A percentile compares a stretch with the other conserved stretches of the same genome.
These are phyloP conservation scores for Lachancea waltii DNA, from an alignment of 805 yeast species.

Conservation along the genomic window DNA sequence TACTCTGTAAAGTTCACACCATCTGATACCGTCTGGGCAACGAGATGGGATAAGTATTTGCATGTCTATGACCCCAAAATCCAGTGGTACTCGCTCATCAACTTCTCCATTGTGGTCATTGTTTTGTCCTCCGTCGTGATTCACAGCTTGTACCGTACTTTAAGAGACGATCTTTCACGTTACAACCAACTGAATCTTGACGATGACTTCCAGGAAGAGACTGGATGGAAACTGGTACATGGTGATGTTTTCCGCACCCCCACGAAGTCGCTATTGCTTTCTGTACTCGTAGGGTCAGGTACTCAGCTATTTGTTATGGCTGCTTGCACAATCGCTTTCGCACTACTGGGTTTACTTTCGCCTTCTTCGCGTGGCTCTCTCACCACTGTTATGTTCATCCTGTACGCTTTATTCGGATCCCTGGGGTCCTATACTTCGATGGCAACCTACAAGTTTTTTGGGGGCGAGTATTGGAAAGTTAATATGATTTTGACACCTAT, in stretches of 20 bases:
- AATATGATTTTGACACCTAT: slow-evolving; percentile 79
- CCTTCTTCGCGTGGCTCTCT: slow-evolving; percentile 94
- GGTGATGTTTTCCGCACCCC: slow-evolving; percentile 95
- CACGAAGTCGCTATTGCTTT: slow-evolving; percentile 55
- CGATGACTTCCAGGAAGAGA: slow-evolving; percentile 82
- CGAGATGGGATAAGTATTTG: slow-evolving; percentile 96
- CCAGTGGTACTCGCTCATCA: slow-evolving; percentile 91
- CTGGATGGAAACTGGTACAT: slow-evolving; percentile 95
- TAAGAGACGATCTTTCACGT: slow-evolving; percentile 76
- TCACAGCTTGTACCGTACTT: slow-evolving; percentile 69
- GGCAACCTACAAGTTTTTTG: slow-evolving; percentile 76
- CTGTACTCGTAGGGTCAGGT: slow-evolving; percentile 85
- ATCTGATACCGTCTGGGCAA: slow-evolving; percentile 85
- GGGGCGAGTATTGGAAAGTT: slow-evolving; percentile 86
- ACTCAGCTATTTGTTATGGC: slow-evolving; percentile 75
- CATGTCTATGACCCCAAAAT: slow-evolving; percentile 88
- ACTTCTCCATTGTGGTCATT: slow-evolving; percentile 75
- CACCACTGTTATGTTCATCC: slow-evolving; percentile 79
- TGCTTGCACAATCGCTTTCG: slow-evolving; percentile 66
- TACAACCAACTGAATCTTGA: slow-evolving; percentile 87
- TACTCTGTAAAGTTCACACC: slow-evolving; percentile 71
- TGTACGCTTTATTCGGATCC: slow-evolving; percentile 74
- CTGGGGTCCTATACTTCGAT: slow-evolving; percentile 87
- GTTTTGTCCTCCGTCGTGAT: slow-evolving; percentile 71
- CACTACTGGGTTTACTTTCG: slow-evolving; percentile 81